Evolutionary conservation across 257 asterid species (phyloP).

Genomic region (Solanum infundibuliforme): DNA sequence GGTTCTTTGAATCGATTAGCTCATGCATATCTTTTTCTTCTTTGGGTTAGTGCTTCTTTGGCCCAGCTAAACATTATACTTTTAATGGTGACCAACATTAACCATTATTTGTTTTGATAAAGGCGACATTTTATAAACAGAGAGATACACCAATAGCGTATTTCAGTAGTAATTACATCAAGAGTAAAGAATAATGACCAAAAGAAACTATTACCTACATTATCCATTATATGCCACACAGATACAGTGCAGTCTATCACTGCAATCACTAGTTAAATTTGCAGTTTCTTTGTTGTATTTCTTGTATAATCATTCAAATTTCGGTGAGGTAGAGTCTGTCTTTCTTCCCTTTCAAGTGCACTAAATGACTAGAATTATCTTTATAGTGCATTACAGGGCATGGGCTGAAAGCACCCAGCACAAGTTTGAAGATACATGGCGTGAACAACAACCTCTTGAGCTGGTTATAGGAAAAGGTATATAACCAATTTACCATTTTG

Average conservation of each 20-base stretch:
- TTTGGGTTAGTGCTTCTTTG: not conserved
- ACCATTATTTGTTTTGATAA: not conserved
- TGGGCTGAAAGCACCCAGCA: conserved; percentile 86
- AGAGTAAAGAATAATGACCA: not conserved
- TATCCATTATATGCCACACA: not conserved
- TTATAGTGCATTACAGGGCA: conserved; percentile 83
- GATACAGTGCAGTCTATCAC: not conserved
- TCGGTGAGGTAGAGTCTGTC: not conserved
- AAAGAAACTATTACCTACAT: not conserved
- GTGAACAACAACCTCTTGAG: conserved; percentile 88
- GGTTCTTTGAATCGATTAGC: not conserved
- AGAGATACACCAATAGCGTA: not conserved
- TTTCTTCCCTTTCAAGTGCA: not conserved
- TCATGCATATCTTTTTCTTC: not conserved
- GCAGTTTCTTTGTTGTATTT: not conserved
- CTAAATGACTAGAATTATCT: conserved; percentile 1
- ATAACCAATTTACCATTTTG: not conserved
- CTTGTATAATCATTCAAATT: not conserved
- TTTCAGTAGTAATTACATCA: not conserved
- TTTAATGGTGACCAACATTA: not conserved
- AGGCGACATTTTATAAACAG: not conserved
- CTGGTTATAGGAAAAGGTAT: conserved; percentile 86
- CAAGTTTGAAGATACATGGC: conserved; percentile 98
- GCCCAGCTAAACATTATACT: not conserved
- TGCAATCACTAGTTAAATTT: not conserved